Base-by-base conservation (phyloP, 164 flowering plant genomes). In the Paratinospora sagittata region DNA sequence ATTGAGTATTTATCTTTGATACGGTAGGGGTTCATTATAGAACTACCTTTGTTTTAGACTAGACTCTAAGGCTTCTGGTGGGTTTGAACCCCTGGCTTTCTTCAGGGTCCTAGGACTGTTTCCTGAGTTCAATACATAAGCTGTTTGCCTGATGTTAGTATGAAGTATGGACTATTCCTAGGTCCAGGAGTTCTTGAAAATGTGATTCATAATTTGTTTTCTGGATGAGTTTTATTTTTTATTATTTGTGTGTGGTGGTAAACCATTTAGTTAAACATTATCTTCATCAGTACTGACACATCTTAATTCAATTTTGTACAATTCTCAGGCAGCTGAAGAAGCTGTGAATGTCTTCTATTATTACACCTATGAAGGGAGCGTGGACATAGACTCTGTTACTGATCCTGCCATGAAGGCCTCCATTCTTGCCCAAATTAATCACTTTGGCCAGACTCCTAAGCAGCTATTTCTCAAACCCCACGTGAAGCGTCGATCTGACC, bases 371-470 rank as follows among this genome's bases (percentile, higher is more conserved):
- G 99, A 96, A 81, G 99, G 99, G 55, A 96, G 86, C 70, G 99
- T 96, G 75, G 99, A 96, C 75, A 93, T 96, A 61, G 99, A 96
- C 79, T 83, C 97, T 1, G 95, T 96, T 47, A 82, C 89, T 36
- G 99, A 96, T 80, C 95, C 99, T 74, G 91, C 97, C 41, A 86
- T 96, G 98, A 96, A 96, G 78, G 96, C 98, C n/a, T 90, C 99
- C 60, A 93, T 96, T 78, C 82, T 96, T 33, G 99, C 99, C 14
- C 99, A 96, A 71, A 96, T 96, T 52, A 96, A 96, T 73, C 98
- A 96, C 81, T 96, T 96, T 78, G 99, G 99, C 26, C 98, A 96
- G 82, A 96, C 98, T 14, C 99, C 99, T 1, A 93, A 93, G 80
- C 98, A 96, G 79, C 81, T 96, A 24, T 93, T 96, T 78, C 87